phyloP scores from a whole-genome alignment of 345 rosid genomes.

The Brassica napus region DNA sequence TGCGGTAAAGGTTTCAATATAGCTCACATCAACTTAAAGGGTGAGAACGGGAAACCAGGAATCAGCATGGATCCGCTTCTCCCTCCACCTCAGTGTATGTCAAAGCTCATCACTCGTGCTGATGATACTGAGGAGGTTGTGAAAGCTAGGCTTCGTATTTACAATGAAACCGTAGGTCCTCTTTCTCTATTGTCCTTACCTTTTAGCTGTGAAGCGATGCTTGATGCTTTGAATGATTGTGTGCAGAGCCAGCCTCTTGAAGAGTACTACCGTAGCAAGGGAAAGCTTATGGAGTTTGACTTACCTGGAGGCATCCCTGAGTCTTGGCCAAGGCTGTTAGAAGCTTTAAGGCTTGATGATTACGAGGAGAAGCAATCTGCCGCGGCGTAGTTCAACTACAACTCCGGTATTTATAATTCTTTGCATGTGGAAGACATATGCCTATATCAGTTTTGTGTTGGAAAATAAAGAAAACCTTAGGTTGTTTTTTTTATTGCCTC shows the following conservation, averaged over 20 bases:
- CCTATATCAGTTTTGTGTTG: slow-evolving; percentile 53
- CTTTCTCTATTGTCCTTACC: neutral
- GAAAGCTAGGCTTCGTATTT: slow-evolving; percentile 73
- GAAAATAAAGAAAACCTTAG: slow-evolving; percentile 29
- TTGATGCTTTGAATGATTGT: neutral
- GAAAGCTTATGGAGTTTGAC: slow-evolving; percentile 77
- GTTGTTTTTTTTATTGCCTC: slow-evolving; percentile 15
- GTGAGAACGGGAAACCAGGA: slow-evolving; percentile 73
- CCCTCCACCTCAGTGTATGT: slow-evolving; percentile 75
- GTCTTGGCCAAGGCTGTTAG: slow-evolving; percentile 94
- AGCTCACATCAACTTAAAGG: slow-evolving; percentile 69
- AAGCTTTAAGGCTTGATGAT: slow-evolving; percentile 82
- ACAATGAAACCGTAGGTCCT: slow-evolving; percentile 62
- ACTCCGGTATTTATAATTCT: slow-evolving; percentile 46
- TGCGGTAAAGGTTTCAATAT: slow-evolving; percentile 79
- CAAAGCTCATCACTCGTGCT: slow-evolving; percentile 79
- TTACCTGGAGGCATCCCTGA: slow-evolving; percentile 95
- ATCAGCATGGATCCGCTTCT: slow-evolving; percentile 92
- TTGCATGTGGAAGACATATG: slow-evolving; percentile 59
- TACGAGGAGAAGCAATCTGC: slow-evolving; percentile 70
- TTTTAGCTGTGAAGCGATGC: neutral
- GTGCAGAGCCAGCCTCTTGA: slow-evolving; percentile 91
- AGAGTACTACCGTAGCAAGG: slow-evolving; percentile 68
- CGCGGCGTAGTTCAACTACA: slow-evolving; percentile 52
- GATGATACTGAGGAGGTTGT: slow-evolving; percentile 96